These are phyloP conservation scores for Reutealis trisperma DNA, from an alignment of 345 rosid genomes.

Conservation along the genomic window DNA sequence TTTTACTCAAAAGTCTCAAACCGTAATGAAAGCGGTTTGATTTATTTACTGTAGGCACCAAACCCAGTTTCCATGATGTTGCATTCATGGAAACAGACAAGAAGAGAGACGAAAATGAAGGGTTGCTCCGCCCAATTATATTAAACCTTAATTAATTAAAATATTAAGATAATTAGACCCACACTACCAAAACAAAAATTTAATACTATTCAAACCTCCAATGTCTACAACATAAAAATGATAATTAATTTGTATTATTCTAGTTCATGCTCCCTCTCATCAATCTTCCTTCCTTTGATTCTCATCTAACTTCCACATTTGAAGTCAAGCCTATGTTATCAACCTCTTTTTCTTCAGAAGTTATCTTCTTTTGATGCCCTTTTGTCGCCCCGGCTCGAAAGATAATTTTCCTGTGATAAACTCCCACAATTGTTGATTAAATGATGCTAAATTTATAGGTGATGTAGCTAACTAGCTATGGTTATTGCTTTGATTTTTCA, in stretches of 20 bases:
- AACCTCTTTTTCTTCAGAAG: conserved; percentile 23
- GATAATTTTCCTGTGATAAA: not conserved
- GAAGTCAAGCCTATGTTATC: conserved; percentile 52
- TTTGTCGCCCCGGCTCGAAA: not conserved
- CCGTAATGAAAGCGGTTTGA: not conserved
- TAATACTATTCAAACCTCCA: conserved; percentile 14
- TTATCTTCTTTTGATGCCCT: conserved; percentile 2
- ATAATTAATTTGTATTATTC: conserved; percentile 37
- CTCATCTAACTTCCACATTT: conserved; percentile 30
- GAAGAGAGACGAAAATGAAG: conserved; percentile 45
- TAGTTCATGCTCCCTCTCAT: conserved; percentile 27
- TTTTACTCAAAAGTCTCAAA: not conserved
- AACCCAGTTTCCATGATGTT: conserved; percentile 37
- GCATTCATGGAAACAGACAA: conserved; percentile 50
- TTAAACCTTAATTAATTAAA: conserved; percentile 17
- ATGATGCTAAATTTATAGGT: not conserved
- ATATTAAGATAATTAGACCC: conserved; percentile 16
- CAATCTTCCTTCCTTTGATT: conserved; percentile 23
- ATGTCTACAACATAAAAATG: conserved; percentile 24
- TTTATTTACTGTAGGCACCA: not conserved
- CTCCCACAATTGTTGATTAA: conserved; percentile 1
- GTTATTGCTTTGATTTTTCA: not conserved
- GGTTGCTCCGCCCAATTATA: conserved; percentile 42
- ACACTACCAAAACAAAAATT: conserved; percentile 26
- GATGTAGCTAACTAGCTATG: not conserved